phyloP scores from a whole-genome alignment of 148 eudicot genomes.

The Fallopia convolvulus region DNA sequence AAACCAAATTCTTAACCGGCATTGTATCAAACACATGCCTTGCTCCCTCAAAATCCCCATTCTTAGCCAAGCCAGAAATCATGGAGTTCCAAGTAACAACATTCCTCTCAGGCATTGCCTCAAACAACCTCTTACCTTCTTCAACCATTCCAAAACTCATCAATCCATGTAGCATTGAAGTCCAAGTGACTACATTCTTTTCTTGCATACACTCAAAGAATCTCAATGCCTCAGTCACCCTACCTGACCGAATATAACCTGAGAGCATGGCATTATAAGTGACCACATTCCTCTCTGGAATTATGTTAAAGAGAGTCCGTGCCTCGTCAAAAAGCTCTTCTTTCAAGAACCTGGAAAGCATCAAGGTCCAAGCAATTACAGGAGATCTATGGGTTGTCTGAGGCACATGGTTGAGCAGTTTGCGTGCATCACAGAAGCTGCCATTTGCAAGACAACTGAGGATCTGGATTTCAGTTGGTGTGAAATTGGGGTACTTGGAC shows the following conservation, averaged over 20 bases:
- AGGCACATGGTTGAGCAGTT: slow-evolving; percentile 34
- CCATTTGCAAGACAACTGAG: slow-evolving; percentile 16
- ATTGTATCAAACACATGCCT: slow-evolving; percentile 29
- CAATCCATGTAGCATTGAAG: slow-evolving; percentile 35
- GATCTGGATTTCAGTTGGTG: slow-evolving; percentile 18
- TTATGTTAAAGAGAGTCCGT: slow-evolving; percentile 20
- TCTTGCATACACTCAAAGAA: slow-evolving; percentile 29
- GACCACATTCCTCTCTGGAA: slow-evolving; percentile 35
- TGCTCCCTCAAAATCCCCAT: slow-evolving; percentile 30
- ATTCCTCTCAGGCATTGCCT: slow-evolving; percentile 39
- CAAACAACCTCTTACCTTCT: slow-evolving; percentile 31
- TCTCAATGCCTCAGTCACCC: slow-evolving; percentile 24
- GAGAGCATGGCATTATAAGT: slow-evolving; percentile 37
- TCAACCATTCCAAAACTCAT: slow-evolving; percentile 27
- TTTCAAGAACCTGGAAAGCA: slow-evolving; percentile 25
- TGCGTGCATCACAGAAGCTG: slow-evolving; percentile 22
- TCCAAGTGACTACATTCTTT: slow-evolving; percentile 44
- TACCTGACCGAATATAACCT: slow-evolving; percentile 26
- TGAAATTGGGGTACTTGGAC: slow-evolving; percentile 7
- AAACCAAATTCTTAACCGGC: slow-evolving; percentile 27
- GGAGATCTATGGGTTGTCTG: slow-evolving; percentile 14
- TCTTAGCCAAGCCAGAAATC: slow-evolving; percentile 33
- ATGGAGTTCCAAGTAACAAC: slow-evolving; percentile 37
- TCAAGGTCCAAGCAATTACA: slow-evolving; percentile 33
- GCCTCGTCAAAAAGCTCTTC: slow-evolving; percentile 29